Conservation (phyloP, 1,139 yeast species). For the Torulaspora globosa region DNA sequence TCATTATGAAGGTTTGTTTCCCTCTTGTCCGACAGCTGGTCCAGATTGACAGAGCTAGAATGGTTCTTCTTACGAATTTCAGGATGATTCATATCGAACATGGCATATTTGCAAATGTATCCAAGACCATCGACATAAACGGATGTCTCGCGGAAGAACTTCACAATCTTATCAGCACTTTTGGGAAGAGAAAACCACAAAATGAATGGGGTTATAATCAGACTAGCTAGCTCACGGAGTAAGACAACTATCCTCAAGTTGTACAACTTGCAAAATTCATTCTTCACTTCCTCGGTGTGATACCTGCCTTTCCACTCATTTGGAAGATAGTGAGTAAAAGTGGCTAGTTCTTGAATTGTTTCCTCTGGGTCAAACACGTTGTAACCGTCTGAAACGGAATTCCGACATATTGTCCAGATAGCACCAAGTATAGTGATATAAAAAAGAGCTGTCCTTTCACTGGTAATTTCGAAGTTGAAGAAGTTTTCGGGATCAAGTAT, state of each 20-base stretch:
- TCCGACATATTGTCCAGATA: slow-evolving; percentile 66
- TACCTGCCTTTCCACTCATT: slow-evolving; percentile 76
- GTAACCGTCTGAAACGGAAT: slow-evolving; percentile 57
- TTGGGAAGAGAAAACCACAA: slow-evolving; percentile 78
- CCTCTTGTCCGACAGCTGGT: slow-evolving; percentile 1
- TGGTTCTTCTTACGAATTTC: slow-evolving; percentile 37
- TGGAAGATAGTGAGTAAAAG: slow-evolving; percentile 88
- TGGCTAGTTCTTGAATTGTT: slow-evolving; percentile 69
- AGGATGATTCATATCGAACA: slow-evolving; percentile 56
- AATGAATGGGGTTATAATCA: slow-evolving; percentile 80
- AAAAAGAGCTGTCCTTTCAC: slow-evolving; percentile 75
- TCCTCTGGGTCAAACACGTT: slow-evolving; percentile 88
- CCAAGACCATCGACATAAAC: slow-evolving; percentile 94
- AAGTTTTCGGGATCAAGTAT: slow-evolving; percentile 90
- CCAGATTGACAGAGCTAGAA: slow-evolving; percentile 9
- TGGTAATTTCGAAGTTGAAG: slow-evolving; percentile 81
- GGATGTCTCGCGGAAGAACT: slow-evolving; percentile 83
- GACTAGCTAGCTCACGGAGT: slow-evolving; percentile 71
- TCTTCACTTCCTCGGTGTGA: slow-evolving; percentile 78
- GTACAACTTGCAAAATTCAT: slow-evolving; percentile 75
- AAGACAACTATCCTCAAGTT: slow-evolving; percentile 71
- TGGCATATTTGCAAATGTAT: slow-evolving; percentile 88
- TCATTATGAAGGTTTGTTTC: slow-evolving; percentile 4
- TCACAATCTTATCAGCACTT: slow-evolving; percentile 70
- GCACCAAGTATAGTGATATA: slow-evolving; percentile 86